Conservation (phyloP, 78 protist species). For the Diacronema lutheri region DNA sequence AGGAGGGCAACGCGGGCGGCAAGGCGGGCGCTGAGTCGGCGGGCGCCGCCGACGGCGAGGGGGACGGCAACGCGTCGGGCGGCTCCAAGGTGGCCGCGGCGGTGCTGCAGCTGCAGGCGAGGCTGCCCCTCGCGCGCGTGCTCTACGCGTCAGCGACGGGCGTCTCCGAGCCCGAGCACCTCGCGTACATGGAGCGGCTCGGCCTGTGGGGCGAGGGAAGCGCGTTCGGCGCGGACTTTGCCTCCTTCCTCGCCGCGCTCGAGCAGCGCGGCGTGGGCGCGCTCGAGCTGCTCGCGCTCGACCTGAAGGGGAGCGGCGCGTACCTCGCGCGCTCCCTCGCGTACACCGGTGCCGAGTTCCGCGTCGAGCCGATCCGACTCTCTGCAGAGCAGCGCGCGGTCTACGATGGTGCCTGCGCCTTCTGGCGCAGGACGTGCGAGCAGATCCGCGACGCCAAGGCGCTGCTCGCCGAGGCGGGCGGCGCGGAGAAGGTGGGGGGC, state of each 20-base stretch:
- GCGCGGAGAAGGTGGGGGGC: too few relatives aligned
- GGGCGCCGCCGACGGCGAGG: neutral
- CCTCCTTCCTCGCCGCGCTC: neutral
- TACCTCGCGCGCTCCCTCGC: constrained; percentile 3
- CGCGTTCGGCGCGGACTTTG: neutral
- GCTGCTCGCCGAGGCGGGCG: too few relatives aligned
- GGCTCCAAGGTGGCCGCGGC: neutral
- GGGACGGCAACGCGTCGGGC: neutral
- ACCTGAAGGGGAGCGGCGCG: neutral
- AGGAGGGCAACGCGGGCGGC: too few relatives aligned
- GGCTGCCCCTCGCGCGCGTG: constrained; percentile 16
- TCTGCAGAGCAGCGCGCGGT: neutral
- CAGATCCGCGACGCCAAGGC: too few relatives aligned
- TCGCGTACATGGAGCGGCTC: constrained; percentile 23
- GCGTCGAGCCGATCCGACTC: neutral
- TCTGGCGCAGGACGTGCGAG: neutral
- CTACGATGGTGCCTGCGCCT: neutral
- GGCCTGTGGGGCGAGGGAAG: constrained; percentile 27
- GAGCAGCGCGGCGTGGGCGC: neutral
- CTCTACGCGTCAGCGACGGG: constrained; percentile 23
- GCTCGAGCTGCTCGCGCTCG: neutral
- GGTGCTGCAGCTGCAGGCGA: constrained; percentile 22
- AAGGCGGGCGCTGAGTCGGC: too few relatives aligned
- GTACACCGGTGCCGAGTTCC: neutral
- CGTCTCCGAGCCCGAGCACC: neutral